These are phyloP conservation scores for Cladosporium sp. DNA, from an alignment of 2,329 filamentous ascomycete species.

Conservation along the genomic window DNA sequence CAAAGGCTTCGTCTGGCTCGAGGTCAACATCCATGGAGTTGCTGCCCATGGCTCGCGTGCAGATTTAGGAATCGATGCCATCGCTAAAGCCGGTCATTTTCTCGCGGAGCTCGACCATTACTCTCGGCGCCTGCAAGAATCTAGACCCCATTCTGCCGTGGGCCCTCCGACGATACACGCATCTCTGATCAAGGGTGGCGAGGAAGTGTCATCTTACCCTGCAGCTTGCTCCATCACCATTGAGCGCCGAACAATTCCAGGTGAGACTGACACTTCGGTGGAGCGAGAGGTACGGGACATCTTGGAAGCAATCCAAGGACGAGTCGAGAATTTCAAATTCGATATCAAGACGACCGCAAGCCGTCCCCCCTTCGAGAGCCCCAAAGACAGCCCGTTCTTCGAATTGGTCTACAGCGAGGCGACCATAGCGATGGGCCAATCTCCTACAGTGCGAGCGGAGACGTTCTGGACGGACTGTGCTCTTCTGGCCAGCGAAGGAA, in stretches of 20 bases:
- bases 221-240: neutral
- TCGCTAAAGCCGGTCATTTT: slow-evolving; percentile 6
- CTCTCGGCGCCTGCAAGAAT: neutral
- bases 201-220: slow-evolving; percentile 5
- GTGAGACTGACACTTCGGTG: neutral
- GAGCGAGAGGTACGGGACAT: neutral
- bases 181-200: slow-evolving; percentile 5
- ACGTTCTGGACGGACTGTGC: slow-evolving; percentile 5
- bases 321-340: neutral
- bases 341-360: slow-evolving; percentile 1
- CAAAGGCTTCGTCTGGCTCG: slow-evolving; percentile 10
- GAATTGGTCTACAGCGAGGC: neutral
- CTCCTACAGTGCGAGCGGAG: neutral
- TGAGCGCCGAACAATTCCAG: neutral
- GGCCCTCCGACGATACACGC: slow-evolving; percentile 1
- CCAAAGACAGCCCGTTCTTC: neutral
- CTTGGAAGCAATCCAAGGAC: neutral
- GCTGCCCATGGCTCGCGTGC: slow-evolving; percentile 1
- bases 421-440: neutral
- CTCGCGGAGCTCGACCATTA: slow-evolving; percentile 1
- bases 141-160: neutral
- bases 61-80: slow-evolving; percentile 1
- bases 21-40: slow-evolving; percentile 2
- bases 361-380: neutral
- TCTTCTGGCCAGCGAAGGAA: slow-evolving; percentile 1